Base-by-base conservation (phyloP, 2,329 filamentous ascomycete species). In the Endothia cerciana region DNA sequence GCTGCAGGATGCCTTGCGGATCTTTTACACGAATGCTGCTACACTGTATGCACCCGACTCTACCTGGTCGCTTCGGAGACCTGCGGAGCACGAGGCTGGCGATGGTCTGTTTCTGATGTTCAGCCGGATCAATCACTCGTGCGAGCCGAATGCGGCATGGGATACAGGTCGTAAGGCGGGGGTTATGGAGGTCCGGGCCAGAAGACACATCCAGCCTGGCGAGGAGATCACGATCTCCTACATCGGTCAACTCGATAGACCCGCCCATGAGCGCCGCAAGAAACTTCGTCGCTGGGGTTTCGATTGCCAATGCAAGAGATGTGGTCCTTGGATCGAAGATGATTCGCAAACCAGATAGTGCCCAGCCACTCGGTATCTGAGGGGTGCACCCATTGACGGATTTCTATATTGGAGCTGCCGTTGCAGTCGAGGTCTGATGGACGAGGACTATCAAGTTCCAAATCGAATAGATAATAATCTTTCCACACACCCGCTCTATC, bases 121-220 rank as follows among this genome's bases (percentile, higher is more conserved):
- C 25, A 62, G 60, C 38, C 49, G 60, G 19, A 62, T 62, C 36
- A 62, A 62, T 13, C 60, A 62, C 49, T 62, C 60, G 17, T 62
- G 60, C 22, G 60, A 55, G 38, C 60, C 60, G 4, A 62, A 62
- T 22, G 60, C 60, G 19, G 49, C 40, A 6, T 62, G 60, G 60
- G 49, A 62, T 56, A 55, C 60, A 2, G 33, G 51, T 13, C 40
- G 51, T 4, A 56, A 33, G 7, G 41, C 22, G 1, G 60, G 60
- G 5, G 38, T 62, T 2, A 62, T 62, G 60, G 33, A 41, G 38
- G 60, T 62, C 1, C 40, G 60, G 25, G 60, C 60, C n/a, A n/a
- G 17, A 33, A 55, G 7, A 33, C 7, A 43, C 3, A 62, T 62
- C 28, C 33, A 45, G 8, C 36, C 60, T 22, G 60, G 51, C 10